Base-by-base conservation (phyloP, 2,329 filamentous ascomycete species). In the Fusarium penzigii region DNA sequence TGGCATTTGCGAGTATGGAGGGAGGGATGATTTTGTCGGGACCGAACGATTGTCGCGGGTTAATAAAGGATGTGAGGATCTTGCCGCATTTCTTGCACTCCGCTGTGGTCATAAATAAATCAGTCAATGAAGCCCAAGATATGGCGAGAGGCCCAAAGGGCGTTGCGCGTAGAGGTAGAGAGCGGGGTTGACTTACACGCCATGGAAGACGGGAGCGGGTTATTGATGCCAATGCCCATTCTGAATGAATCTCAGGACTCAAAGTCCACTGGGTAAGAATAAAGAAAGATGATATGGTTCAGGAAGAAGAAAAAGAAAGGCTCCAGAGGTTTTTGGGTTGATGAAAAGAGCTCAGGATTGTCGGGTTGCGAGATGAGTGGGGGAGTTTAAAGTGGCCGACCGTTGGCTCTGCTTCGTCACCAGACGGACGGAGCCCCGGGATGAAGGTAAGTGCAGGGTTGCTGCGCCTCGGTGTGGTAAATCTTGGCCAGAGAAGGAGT, bases 21-120 rank as follows among this genome's bases (percentile, higher is more conserved):
- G 93, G 92, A 45, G 94, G 94, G 65, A 99, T 99, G 70, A 99
- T 87, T 74, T 97, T 97, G 74, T 97, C 94, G 50, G 94, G 93
- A 6, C 93, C 92, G 72, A 97, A 96, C 17, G 93, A 78, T 77
- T 97, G 93, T 68, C 87, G 84, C 17, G 94, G 94, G 70, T 97
- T 94, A 70, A 97, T 84, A 71, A 99, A 99, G 12, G 92, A 96
- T 42, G 89, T 84, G 63, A 99, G 83, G 67, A 97, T 97, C 80
- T 96, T 96, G 69, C 89, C 89, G 70, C 92, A 94, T 76, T 99
- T 99, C 74, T 89, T 94, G 78, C 94, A 97, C 78, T 99, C 94
- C 78, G 91, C 93, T 97, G 73, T 63, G 34, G 39, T 11, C 12
- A 39, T 17, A 36, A 42, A 42, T 44, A 44, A 48, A 46, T 55